Evolutionary conservation across 768 basidiomycete genomes (phyloP), one percentile per base, ranked within the genome.

Genomic region (Russula sp.): DNA sequence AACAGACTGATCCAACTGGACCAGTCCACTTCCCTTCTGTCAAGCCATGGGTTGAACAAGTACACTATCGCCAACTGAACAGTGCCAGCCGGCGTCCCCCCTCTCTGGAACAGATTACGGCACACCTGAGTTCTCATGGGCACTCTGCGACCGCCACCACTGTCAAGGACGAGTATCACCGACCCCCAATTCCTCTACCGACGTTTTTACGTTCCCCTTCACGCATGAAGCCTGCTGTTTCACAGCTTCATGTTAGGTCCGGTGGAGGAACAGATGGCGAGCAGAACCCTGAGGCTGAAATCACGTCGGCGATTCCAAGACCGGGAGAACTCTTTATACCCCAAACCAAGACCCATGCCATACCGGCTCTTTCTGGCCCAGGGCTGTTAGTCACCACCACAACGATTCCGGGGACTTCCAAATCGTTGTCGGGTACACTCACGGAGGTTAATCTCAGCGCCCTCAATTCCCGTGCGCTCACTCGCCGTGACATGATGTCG

Each of bases 31-130:
- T 58, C 14, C 68, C 69, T 7, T 49, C 63, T 22, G 68, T 71
- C 40, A 70, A 81, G 64, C 79, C 80, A 10, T 85, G 86, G 84
- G 80, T 87, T 46, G 88, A 88, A 71, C 83, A 85, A 71, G 84
- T 86, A 28, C 86, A 88, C 71, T 87, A 84, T 74, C 79, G 81
- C 56, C 69, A 55, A 14, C 40, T 42, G 18, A 46, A 61, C 22
- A 58, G 57, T n/a, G 44, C 57, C 57, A 62, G 62, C 32, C 75
- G 74, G 65, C 68, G 72, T 49, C 71, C 85, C 42, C 89, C 89
- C 24, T 90, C 89, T 28, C 82, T 92, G 64, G 89, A 89, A 68
- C 85, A 91, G 71, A 90, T 91, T 63, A 83, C 84, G 36, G 85
- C 88, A 48, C 87, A 80, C 66, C 69, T 89, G 69, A 79, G 78